Evolutionary conservation across 2,329 filamentous ascomycete species (phyloP).

Genomic region (Aspergillus jensenii): DNA sequence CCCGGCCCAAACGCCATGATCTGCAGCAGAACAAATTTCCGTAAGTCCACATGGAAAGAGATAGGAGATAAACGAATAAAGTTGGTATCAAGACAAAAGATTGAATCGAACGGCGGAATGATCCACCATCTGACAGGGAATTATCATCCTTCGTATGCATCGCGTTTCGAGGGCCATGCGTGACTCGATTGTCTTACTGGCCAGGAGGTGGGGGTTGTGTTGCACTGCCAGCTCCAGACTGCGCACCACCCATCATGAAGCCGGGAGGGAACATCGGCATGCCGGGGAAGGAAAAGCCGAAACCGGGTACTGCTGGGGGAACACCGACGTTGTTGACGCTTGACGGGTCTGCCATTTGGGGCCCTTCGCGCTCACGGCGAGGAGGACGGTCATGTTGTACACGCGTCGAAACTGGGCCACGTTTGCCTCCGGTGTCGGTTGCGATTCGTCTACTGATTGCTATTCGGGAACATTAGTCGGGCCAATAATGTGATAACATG

Average conservation of each 20-base stretch:
- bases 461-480: conserved; percentile 22
- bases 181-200: conserved; percentile 26
- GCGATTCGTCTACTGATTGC: conserved; percentile 54
- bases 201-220: conserved; percentile 41
- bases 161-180: not conserved
- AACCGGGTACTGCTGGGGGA: conserved; percentile 55
- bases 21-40: conserved; percentile 14
- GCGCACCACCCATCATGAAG: conserved; percentile 45
- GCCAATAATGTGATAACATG: not conserved
- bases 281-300: conserved; percentile 53
- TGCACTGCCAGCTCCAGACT: conserved; percentile 29
- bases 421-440: conserved; percentile 51
- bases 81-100: conserved; percentile 22
- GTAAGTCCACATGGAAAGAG: not conserved
- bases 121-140: not conserved
- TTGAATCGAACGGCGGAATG: conserved; percentile 8
- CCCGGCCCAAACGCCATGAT: conserved; percentile 7
- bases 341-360: conserved; percentile 31
- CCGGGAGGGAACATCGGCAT: conserved; percentile 51
- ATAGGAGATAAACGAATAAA: conserved; percentile 8
- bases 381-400: conserved; percentile 33
- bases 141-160: conserved; percentile 9
- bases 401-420: conserved; percentile 49
- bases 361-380: conserved; percentile 37
- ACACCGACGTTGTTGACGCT: conserved; percentile 49